Evolutionary conservation across 2,329 filamentous ascomycete genomes (phyloP), one percentile per base, ranked within the genome.

Genomic region (Zymoseptoria brevis): DNA sequence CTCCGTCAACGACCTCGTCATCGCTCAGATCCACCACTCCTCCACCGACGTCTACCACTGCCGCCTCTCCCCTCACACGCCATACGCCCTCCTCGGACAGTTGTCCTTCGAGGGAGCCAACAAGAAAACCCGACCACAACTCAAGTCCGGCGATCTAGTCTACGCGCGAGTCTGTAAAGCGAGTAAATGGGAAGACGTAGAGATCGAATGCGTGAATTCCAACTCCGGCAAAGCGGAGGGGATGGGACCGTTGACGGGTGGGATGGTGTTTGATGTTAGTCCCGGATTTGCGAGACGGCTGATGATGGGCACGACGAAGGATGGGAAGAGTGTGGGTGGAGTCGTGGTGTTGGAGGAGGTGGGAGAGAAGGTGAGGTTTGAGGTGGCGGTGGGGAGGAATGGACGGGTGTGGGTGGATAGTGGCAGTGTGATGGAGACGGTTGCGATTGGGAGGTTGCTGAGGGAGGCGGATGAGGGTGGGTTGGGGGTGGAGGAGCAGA

Each of bases 311-410:
- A 72, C 81, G 84, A 76, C 80, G 83, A 54, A 83, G 82, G 61
- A 61, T 5, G 65, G 65, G 22, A 59, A 55, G 30, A 64, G 58
- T 49, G 68, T 69, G 67, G 87, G 86, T 16, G 83, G 83, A 21
- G 74, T 96, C 7, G 82, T 85, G 3, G 81, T 96, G 24, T 75
- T 97, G 58, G 89, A 96, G 63, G 88, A 90, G 70, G 76, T 97
- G 13, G 92, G 87, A 2, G 86, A 86, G 59, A 93, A 90, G 57
- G 75, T 96, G 13, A 86, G 88, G 19, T 99, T 97, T 73, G 94
- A 99, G 79, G 89, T 95, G 60, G 93, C 93, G 0, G 89, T 96
- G 8, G 94, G 94, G 19, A 84, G 90, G 69, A 99, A 99, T 74
- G 94, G 94, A 49, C 87, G 85, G 73, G 83, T 97, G 21, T 97